Percentiles rank a stretch among this genome's conserved stretches.
These are phyloP conservation scores for Trifolium dubium DNA, from an alignment of 306 rosid species.

Conservation along the genomic window DNA sequence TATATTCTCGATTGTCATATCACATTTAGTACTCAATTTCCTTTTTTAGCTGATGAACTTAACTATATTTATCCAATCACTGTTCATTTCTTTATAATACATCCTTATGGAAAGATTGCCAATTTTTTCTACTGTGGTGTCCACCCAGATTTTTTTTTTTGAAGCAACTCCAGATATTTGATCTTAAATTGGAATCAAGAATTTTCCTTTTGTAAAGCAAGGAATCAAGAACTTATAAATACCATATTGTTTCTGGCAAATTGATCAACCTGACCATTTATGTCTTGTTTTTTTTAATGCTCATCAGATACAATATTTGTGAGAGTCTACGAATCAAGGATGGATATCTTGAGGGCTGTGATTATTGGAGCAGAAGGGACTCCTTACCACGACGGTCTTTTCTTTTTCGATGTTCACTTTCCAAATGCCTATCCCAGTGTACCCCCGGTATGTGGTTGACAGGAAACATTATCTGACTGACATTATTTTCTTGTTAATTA, in stretches of 20 bases:
- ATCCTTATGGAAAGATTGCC: not conserved
- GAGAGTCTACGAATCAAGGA: conserved; percentile 78
- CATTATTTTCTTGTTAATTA: conserved; percentile 13
- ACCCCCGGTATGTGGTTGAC: conserved; percentile 77
- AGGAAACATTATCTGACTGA: conserved; percentile 3
- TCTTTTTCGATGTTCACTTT: conserved; percentile 85
- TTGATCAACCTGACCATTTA: conserved; percentile 12
- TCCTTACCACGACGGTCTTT: conserved; percentile 94
- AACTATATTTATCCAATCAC: not conserved
- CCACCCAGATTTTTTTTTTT: no score
- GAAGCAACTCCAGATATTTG: conserved; percentile 7
- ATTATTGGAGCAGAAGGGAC: conserved; percentile 96
- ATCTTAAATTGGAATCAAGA: not conserved
- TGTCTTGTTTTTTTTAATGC: not conserved
- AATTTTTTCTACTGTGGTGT: no score
- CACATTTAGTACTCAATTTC: not conserved
- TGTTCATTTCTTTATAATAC: conserved; percentile 10
- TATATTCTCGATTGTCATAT: conserved; percentile 11
- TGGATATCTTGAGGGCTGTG: conserved; percentile 93
- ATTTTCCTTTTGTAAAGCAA: no score
- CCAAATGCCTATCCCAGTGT: conserved; percentile 71
- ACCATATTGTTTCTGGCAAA: conserved; percentile 6
- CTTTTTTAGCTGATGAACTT: conserved; percentile 17
- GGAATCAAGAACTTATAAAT: not conserved
- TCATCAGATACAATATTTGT: conserved; percentile 80